Base-by-base conservation (phyloP, 441 rosid genomes). In the Aquilaria agallochum region DNA sequence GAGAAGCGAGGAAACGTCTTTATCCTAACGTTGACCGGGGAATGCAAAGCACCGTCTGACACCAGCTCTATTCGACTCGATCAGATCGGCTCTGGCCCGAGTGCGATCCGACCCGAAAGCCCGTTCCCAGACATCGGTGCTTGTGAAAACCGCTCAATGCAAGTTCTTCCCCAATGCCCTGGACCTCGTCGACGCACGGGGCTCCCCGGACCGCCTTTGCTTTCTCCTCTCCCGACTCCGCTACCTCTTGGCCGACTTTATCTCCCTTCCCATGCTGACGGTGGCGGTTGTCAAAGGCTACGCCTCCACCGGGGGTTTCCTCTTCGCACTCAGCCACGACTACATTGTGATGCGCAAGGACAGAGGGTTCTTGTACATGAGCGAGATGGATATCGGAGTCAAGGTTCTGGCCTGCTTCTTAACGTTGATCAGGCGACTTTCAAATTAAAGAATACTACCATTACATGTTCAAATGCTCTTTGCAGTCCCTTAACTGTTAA, bases 111-210 rank as follows among this genome's bases (percentile, higher is more conserved):
- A 76, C 33, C 77, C 73, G 11, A 14, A 64, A 11, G 74, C 85
- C 11, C 66, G 79, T 0, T 63, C 70, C 31, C 27, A 20, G 27
- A 46, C 55, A 11, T 74, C 83, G 11, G 81, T 70, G 31, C 88
- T 84, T 11, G 72, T 86, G 78, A 90, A 86, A 57, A 84, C 81
- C 13, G 71, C 89, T 46, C 65, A 86, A 1, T 91, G 95, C 33
- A 86, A 80, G 62, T 90, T 80, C 83, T 86, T 90, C 82, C 86
- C 86, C 70, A 88, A 84, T 55, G 93, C 95, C 42, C 80, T 63
- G 57, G 95, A 88, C 66, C 78, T 90, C 53, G 71, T 72, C 13
- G 79, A 82, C 68, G 80, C 78, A 20, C 57, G 72, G 40, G 46
- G 77, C 11, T 40, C 67, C 47, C 80, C 53, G 0, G 45, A 73